Percentiles rank a stretch among this genome's conserved stretches.
These are phyloP conservation scores for Fusarium sp. DNA, from an alignment of 2,329 filamentous ascomycete genomes.

Conservation along the genomic window DNA sequence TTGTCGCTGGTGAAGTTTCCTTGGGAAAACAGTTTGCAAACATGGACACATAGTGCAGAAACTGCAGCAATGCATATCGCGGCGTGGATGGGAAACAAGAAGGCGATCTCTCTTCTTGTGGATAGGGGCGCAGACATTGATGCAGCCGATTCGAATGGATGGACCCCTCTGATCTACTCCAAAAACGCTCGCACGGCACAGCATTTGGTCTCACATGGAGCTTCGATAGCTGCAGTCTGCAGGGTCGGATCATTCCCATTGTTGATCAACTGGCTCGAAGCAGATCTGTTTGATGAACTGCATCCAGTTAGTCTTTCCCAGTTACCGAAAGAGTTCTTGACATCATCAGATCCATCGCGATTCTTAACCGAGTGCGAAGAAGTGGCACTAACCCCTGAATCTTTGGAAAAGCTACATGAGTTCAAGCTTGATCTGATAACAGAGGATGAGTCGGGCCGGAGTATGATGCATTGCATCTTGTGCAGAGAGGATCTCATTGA, in stretches of 20 bases:
- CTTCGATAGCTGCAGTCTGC: background rate
- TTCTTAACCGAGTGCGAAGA: background rate
- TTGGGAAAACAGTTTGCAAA: background rate
- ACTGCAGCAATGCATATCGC: background rate
- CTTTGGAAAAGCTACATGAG: rapidly evolving
- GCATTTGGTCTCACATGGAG: background rate
- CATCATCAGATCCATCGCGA: rapidly evolving
- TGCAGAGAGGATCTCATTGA: background rate
- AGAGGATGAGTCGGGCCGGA: background rate
- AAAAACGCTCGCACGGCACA: background rate
- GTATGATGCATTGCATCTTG: conserved; percentile 10
- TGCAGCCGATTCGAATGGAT: background rate
- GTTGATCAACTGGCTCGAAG: background rate
- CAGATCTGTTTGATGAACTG: background rate
- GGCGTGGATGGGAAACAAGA: background rate
- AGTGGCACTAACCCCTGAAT: rapidly evolving
- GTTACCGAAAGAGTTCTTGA: background rate
- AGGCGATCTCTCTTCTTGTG: background rate
- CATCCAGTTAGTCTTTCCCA: background rate
- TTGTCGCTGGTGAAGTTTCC: rapidly evolving
- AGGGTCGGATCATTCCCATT: background rate
- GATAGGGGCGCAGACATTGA: conserved; percentile 1
- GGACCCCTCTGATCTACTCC: background rate
- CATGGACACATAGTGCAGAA: background rate
- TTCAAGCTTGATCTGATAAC: background rate